Evolutionary conservation across 345 rosid genomes (phyloP).

Genomic region (Viola odorata): DNA sequence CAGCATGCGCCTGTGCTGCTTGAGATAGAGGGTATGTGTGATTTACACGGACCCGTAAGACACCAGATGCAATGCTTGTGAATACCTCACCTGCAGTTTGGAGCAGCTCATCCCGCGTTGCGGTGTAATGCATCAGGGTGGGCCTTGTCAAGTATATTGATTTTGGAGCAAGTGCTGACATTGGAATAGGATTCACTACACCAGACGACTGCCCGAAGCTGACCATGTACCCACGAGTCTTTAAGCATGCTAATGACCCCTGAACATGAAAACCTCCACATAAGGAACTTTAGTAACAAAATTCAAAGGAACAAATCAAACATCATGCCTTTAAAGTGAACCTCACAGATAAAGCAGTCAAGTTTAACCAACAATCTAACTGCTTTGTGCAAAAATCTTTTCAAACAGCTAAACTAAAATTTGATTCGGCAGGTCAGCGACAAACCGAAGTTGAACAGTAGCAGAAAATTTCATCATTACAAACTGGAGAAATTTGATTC

Average conservation of each 20-base stretch:
- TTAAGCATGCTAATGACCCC: constrained; percentile 85
- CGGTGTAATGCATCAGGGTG: constrained; percentile 59
- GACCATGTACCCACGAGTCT: constrained; percentile 76
- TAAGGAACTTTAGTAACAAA: neutral
- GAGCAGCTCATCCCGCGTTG: constrained; percentile 66
- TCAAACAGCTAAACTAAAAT: neutral
- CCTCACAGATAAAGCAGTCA: neutral
- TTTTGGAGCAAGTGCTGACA: constrained; percentile 67
- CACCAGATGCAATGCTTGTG: constrained; percentile 49
- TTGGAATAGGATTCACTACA: constrained; percentile 59
- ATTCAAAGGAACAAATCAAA: neutral
- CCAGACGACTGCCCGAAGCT: constrained; percentile 90
- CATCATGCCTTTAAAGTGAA: neutral
- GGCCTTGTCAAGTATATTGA: constrained; percentile 84
- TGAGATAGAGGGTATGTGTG: constrained; percentile 68
- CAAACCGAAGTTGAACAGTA: too few species aligned
- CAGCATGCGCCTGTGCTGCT: constrained; percentile 70
- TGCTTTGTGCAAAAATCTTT: neutral
- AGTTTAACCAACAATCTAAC: neutral
- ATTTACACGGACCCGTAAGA: constrained; percentile 55
- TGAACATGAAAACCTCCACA: constrained; percentile 14
- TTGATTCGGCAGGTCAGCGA: neutral
- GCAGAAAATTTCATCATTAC: too few species aligned
- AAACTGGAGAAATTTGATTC: too few species aligned
- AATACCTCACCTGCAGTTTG: constrained; percentile 71